phyloP scores from a whole-genome alignment of 140 eudicot species.

The Oenanthe javanica region DNA sequence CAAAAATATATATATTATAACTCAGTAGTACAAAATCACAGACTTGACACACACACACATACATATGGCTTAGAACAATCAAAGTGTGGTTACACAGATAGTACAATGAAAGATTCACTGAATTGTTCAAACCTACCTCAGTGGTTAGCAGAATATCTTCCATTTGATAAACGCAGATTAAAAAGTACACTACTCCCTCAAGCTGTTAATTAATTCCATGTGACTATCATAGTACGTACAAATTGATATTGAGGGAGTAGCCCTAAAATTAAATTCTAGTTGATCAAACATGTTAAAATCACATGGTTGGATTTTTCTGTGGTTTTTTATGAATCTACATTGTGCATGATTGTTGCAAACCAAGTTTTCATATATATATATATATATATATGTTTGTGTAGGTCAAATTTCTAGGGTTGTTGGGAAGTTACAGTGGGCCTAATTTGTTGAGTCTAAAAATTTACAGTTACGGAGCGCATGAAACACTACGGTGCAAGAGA shows the following conservation, averaged over 20 bases:
- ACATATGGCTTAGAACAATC: neutral
- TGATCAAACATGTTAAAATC: neutral
- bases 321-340: neutral
- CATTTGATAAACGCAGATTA: neutral
- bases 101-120: conserved; percentile 5
- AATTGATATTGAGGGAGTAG: neutral
- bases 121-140: conserved; percentile 1
- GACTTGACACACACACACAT: neutral
- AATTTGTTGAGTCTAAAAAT: neutral
- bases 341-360: neutral
- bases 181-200: neutral
- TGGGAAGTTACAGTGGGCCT: conserved; percentile 10
- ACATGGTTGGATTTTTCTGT: neutral
- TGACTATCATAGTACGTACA: neutral
- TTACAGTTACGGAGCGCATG: neutral
- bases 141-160: conserved; percentile 3
- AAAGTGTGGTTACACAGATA: neutral
- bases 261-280: neutral
- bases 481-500: neutral
- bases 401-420: conserved; percentile 1
- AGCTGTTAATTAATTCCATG: too few relatives aligned
- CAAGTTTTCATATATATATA: too few relatives aligned
- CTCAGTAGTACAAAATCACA: neutral
- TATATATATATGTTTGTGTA: neutral
- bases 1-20: neutral